Conservation (phyloP, 2,329 filamentous ascomycete species). For the Claviceps purpurea region DNA sequence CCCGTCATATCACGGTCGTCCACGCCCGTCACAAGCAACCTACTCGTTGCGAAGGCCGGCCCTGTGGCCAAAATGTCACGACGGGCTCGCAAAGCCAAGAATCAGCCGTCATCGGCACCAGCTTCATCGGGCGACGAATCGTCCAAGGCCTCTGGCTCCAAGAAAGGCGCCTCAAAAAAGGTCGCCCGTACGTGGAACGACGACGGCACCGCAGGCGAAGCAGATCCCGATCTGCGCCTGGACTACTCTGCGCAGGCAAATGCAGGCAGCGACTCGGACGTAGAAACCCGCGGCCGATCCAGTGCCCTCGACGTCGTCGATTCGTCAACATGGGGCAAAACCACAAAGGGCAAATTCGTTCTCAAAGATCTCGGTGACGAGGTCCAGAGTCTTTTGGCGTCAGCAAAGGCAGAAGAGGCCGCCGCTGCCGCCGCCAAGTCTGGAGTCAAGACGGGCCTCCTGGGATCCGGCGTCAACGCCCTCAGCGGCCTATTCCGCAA, state of each 20-base stretch:
- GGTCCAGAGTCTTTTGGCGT: constrained; percentile 75
- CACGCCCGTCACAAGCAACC: constrained; percentile 54
- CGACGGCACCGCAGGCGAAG: constrained; percentile 76
- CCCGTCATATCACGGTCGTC: constrained; percentile 67
- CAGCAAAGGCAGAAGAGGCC: constrained; percentile 54
- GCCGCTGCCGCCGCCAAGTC: constrained; percentile 30
- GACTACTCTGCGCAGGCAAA: constrained; percentile 70
- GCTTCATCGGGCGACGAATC: constrained; percentile 77
- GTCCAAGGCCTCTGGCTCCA: constrained; percentile 29
- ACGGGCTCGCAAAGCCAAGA: constrained; percentile 57
- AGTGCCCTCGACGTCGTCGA: constrained; percentile 61
- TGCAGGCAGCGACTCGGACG: constrained; percentile 39
- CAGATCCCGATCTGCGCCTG: constrained; percentile 55
- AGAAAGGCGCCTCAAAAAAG: constrained; percentile 46
- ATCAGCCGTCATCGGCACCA: constrained; percentile 41
- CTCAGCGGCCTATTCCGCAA: constrained; percentile 87
- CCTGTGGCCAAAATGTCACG: constrained; percentile 68
- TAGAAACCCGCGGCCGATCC: constrained; percentile 32
- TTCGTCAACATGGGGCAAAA: constrained; percentile 72
- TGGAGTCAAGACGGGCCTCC: constrained; percentile 46
- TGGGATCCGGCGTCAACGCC: constrained; percentile 67
- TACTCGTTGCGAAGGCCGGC: constrained; percentile 57
- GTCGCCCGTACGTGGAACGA: constrained; percentile 87
- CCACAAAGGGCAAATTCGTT: constrained; percentile 81
- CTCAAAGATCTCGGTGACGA: constrained; percentile 88